phyloP scores from a whole-genome alignment of 2,329 filamentous ascomycete genomes.

The Alternaria angustiovoidea region DNA sequence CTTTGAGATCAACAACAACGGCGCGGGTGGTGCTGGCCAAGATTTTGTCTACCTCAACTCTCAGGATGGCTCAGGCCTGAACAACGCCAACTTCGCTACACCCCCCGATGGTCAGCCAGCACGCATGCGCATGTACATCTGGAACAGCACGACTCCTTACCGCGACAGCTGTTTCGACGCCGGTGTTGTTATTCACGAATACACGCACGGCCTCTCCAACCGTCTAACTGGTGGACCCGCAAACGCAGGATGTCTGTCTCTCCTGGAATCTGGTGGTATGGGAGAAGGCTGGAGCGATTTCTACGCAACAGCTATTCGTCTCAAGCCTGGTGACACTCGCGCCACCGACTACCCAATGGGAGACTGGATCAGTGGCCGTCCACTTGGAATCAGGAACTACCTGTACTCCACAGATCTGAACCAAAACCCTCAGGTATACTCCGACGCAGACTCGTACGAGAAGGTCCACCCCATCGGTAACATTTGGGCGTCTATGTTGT shows the following conservation, averaged over 20 bases:
- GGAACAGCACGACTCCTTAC: constrained; percentile 57
- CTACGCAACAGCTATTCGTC: constrained; percentile 60
- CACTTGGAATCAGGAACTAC: constrained; percentile 59
- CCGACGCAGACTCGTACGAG: constrained; percentile 50
- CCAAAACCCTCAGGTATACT: constrained; percentile 63
- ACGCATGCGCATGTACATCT: constrained; percentile 69
- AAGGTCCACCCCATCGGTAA: constrained; percentile 61
- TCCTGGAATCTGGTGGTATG: constrained; percentile 64
- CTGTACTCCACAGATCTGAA: constrained; percentile 61
- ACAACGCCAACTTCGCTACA: constrained; percentile 68
- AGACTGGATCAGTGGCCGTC: constrained; percentile 58
- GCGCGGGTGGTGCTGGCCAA: constrained; percentile 59
- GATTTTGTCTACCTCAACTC: constrained; percentile 66
- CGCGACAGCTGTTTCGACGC: constrained; percentile 67
- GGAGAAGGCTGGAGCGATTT: constrained; percentile 68
- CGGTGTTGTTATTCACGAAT: constrained; percentile 65
- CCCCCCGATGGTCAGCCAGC: constrained; percentile 51
- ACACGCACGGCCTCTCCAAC: constrained; percentile 59
- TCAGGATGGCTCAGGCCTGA: constrained; percentile 62
- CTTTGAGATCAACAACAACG: constrained; percentile 67
- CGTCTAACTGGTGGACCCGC: constrained; percentile 66
- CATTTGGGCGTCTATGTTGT: constrained; percentile 62
- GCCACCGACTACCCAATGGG: constrained; percentile 59
- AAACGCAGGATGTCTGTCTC: constrained; percentile 60
- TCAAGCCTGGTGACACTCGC: constrained; percentile 58